These are phyloP conservation scores for Magnusiomyces ingens DNA, from an alignment of 1,139 yeast species.

Conservation along the genomic window DNA sequence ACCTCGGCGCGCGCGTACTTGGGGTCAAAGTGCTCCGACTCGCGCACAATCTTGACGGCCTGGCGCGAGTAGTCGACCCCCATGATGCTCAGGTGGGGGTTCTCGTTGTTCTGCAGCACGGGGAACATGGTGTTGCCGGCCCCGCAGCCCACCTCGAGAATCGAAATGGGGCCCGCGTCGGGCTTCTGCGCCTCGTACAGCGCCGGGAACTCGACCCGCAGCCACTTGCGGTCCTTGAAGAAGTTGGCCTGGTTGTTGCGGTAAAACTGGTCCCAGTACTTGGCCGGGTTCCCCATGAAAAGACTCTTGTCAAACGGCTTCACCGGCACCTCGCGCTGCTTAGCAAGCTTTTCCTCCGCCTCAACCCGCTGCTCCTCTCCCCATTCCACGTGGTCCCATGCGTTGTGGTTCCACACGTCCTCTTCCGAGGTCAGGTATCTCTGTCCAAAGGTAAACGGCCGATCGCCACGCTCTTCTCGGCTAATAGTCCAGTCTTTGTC, in stretches of 20 bases:
- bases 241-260: conserved; percentile 86
- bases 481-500: conserved; percentile 9
- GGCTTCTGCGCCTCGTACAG: conserved; percentile 69
- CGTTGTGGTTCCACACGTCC: conserved; percentile 81
- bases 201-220: conserved; percentile 86
- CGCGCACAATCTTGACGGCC: conserved; percentile 79
- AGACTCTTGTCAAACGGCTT: conserved; percentile 72
- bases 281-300: conserved; percentile 81
- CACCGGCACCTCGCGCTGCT: conserved; percentile 79
- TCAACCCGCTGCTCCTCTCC: conserved; percentile 78
- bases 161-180: conserved; percentile 61
- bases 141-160: conserved; percentile 95
- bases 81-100: conserved; percentile 62
- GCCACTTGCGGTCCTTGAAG: conserved; percentile 95
- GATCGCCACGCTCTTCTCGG: conserved; percentile 52
- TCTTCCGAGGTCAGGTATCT: conserved; percentile 65
- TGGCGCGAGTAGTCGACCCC: conserved; percentile 90
- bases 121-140: conserved; percentile 98
- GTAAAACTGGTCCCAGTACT: conserved; percentile 93
- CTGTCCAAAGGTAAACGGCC: conserved; percentile 90
- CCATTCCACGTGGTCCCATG: conserved; percentile 98
- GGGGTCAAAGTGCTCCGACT: conserved; percentile 53
- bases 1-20: conserved; percentile 76
- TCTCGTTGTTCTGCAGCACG: conserved; percentile 70
- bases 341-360: conserved; percentile 66